Percentiles rank a stretch among this genome's conserved stretches.
Evolutionary conservation across 768 basidiomycete genomes (phyloP).

Genomic region (Hericium erinaceus): DNA sequence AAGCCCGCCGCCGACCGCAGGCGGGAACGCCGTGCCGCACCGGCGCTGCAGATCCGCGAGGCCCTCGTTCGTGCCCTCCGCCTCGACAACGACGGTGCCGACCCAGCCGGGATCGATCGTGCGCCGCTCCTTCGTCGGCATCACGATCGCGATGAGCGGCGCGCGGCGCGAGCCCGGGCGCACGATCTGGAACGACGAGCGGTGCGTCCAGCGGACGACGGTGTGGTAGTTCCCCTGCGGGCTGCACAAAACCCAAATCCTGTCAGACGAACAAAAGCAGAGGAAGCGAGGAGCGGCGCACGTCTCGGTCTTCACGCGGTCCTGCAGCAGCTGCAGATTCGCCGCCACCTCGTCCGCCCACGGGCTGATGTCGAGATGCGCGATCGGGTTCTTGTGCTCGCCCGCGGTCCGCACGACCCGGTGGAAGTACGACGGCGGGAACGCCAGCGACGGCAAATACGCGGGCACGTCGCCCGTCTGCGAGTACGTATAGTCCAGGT

Average conservation of each 20-base stretch:
- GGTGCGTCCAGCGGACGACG: slow-evolving; percentile 80
- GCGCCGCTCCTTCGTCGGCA: slow-evolving; percentile 20
- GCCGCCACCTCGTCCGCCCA: slow-evolving; percentile 73
- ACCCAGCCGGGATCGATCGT: slow-evolving; percentile 73
- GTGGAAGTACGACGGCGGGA: slow-evolving; percentile 86
- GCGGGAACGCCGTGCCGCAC: slow-evolving; percentile 63
- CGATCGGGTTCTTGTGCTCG: slow-evolving; percentile 34
- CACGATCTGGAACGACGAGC: slow-evolving; percentile 59
- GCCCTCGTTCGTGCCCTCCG: slow-evolving; percentile 82
- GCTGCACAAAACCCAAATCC: slow-evolving; percentile 30
- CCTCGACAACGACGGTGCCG: slow-evolving; percentile 75
- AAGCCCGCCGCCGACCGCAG: slow-evolving; percentile 29
- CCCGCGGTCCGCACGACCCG: slow-evolving; percentile 57
- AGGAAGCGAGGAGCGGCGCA: slow-evolving; percentile 29
- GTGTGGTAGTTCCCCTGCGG: slow-evolving; percentile 73
- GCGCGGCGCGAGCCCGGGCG: slow-evolving; percentile 16
- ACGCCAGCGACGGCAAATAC: slow-evolving; percentile 71
- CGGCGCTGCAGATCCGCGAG: slow-evolving; percentile 68
- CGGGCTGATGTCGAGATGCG: slow-evolving; percentile 64
- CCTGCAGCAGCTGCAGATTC: slow-evolving; percentile 70
- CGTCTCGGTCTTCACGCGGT: slow-evolving; percentile 74
- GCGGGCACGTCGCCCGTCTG: slow-evolving; percentile 67
- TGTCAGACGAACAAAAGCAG: slow-evolving; percentile 7
- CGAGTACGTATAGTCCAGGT: slow-evolving; percentile 79
- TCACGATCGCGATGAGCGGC: slow-evolving; percentile 24